Evolutionary conservation across 1,139 yeast genomes (phyloP).

Genomic region (Nadsonia commutata): DNA sequence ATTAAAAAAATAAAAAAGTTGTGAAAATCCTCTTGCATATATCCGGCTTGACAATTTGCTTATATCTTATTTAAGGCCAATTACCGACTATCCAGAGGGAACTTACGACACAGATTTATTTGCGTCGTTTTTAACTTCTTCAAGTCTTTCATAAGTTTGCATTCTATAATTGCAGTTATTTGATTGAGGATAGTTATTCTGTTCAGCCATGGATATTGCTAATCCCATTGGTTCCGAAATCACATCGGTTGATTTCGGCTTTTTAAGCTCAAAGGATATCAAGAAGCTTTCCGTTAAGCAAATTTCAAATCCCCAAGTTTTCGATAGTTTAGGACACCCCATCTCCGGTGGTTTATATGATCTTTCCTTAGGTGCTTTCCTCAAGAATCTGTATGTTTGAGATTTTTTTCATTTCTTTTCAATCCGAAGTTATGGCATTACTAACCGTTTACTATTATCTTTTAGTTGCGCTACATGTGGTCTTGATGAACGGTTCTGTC

Average conservation of each 20-base stretch:
- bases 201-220: slow-evolving; percentile 67
- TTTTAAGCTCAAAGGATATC: slow-evolving; percentile 69
- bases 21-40: neutral
- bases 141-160: neutral
- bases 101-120: neutral
- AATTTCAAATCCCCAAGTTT: slow-evolving; percentile 85
- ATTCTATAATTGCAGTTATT: neutral
- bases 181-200: neutral
- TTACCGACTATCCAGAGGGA: neutral
- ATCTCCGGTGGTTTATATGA: slow-evolving; percentile 88
- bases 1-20: too few species aligned
- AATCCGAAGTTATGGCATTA: slow-evolving; percentile 6
- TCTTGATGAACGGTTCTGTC: slow-evolving; percentile 83
- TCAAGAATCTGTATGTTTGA: slow-evolving; percentile 41
- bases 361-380: slow-evolving; percentile 84
- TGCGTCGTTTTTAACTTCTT: neutral
- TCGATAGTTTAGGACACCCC: slow-evolving; percentile 94
- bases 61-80: neutral
- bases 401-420: slow-evolving; percentile 3
- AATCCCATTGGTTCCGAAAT: slow-evolving; percentile 94
- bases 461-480: slow-evolving; percentile 86
- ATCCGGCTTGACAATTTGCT: too few species aligned
- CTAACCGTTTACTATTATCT: slow-evolving; percentile 7
- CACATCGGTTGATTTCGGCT: slow-evolving; percentile 82
- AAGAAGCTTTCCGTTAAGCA: slow-evolving; percentile 83